Base-by-base conservation (phyloP, 2,329 filamentous ascomycete genomes). In the Xylaria multiplex region DNA sequence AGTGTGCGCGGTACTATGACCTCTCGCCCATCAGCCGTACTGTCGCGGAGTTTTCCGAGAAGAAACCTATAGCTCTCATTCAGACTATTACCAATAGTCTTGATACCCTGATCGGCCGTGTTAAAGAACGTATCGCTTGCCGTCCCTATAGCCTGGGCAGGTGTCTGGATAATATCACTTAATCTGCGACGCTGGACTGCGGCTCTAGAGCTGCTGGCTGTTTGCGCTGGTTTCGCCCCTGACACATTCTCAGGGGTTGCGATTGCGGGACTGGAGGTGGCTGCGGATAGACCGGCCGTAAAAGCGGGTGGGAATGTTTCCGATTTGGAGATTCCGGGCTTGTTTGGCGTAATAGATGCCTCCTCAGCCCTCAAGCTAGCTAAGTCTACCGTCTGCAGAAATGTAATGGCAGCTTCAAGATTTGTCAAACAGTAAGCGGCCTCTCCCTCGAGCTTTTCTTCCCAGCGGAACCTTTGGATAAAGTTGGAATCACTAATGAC, bases 401-500 rank as follows among this genome's bases (percentile, higher is more conserved):
- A 99, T 59, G 91, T 94, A 62, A 98, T 93, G 64, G 95, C 92
- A 19, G 96, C 96, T 79, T 99, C 96, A 1, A 99, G 85, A 72
- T 97, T 99, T 46, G 96, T 97, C 64, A 99, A 83, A 75, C 96
- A 98, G 78, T 99, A 99, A 0, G 96, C 94, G 13, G 94, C 91
- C 79, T 99, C 96, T 16, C 96, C 96, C 64, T 96, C 93, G 43
- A 98, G 87, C 74, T 95, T 97, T 69, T 84, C 90, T 59, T 92
- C 88, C 77, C 93, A 92, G 62, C 96, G 89, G 77, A 99, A 99
- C 68, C 91, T 85, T 76, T 98, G 94, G 71, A 98, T 93, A 77
- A 98, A 99, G 72, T 91, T 89, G n/a, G 96, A 83, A 77, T 99
- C 96, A 82, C 95, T 98, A 75, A 97, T 93, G 62, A 94, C 91